Evolutionary conservation across 2,329 filamentous ascomycete species (phyloP), one percentile per base, ranked within the genome.

Genomic region (Pochonia chlamydosporia): DNA sequence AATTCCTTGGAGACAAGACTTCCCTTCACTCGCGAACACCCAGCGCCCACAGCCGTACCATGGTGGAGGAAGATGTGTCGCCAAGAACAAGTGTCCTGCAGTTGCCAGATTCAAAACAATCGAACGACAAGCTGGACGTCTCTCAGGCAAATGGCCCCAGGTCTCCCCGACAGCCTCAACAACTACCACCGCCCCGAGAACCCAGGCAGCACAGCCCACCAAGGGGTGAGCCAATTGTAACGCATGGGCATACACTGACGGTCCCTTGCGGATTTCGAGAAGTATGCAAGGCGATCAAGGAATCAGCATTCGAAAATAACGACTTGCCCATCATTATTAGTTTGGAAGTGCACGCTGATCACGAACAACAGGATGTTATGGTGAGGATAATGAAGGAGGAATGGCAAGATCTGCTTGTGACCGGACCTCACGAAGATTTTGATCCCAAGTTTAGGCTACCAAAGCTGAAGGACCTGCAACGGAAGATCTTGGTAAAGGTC

Each of bases 321-420:
- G 79, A 87, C 44, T 72, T 96, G 18, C 93, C 93, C 1, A 72
- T 99, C 33, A 95, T 97, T 49, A 81, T 97, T 54, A 96, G 90
- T 63, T 75, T 97, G 5, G 93, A 99, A 66, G 88, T 97, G 0
- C 92, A 97, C 64, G 85, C 89, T 13, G 81, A 85, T 51, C 71
- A 77, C 2, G 81, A 87, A 45, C 92, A 97, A 65, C 93, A 99
- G 65, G 82, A 89, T 53, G 78, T 87, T 43, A 96, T 97, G 88
- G 91, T 96, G 10, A 79, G 87, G 47, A 95, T 97, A 53, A 96
- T 99, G 86, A 83, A 83, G 54, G 82, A 96, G 55, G 85, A 88
- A 53, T 99, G 91, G 90, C 79, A 77, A 35, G 83, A 79, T 0
- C 69, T 86, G 57, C 73, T 97, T 5, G 73, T 96, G 10, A 83